These are phyloP conservation scores for Sclerotinia minor DNA, from an alignment of 2,329 filamentous ascomycete genomes.

Conservation along the genomic window DNA sequence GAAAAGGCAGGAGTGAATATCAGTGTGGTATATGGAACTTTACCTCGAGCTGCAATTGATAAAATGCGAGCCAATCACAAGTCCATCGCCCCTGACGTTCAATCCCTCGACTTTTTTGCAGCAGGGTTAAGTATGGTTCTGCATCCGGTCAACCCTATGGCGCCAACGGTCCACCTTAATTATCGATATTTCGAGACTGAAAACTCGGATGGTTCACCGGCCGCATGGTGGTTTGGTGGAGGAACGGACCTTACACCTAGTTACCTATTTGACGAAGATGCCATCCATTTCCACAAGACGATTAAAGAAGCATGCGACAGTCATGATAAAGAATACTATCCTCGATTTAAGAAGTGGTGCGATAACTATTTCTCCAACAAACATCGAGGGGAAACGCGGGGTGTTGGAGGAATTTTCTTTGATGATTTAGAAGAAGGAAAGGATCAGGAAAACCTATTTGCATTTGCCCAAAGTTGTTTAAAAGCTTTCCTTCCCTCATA, in stretches of 20 bases:
- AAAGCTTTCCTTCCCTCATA: constrained; percentile 89
- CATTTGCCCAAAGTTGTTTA: constrained; percentile 82
- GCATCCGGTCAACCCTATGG: constrained; percentile 94
- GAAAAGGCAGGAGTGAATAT: constrained; percentile 97
- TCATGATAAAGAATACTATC: constrained; percentile 89
- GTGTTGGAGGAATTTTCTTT: constrained; percentile 96
- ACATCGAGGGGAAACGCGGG: constrained; percentile 82
- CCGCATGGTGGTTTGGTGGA: constrained; percentile 98
- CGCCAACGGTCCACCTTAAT: constrained; percentile 95
- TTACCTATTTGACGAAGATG: constrained; percentile 96
- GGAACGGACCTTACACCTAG: constrained; percentile 90
- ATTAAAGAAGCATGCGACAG: constrained; percentile 92
- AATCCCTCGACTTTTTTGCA: constrained; percentile 91
- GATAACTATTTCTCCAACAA: constrained; percentile 96
- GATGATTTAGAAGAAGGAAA: constrained; percentile 90
- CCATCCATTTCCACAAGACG: constrained; percentile 91
- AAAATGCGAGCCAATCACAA: constrained; percentile 97
- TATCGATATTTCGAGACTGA: constrained; percentile 98
- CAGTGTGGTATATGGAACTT: constrained; percentile 87
- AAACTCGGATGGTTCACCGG: constrained; percentile 74
- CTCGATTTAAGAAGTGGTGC: constrained; percentile 96
- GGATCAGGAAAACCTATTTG: constrained; percentile 85
- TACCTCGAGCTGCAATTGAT: constrained; percentile 82
- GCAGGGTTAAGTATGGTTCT: constrained; percentile 90
- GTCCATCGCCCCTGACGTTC: constrained; percentile 74